Evolutionary conservation across 1,284 basidiomycete species (phyloP).

Genomic region (Pholiota adiposa): DNA sequence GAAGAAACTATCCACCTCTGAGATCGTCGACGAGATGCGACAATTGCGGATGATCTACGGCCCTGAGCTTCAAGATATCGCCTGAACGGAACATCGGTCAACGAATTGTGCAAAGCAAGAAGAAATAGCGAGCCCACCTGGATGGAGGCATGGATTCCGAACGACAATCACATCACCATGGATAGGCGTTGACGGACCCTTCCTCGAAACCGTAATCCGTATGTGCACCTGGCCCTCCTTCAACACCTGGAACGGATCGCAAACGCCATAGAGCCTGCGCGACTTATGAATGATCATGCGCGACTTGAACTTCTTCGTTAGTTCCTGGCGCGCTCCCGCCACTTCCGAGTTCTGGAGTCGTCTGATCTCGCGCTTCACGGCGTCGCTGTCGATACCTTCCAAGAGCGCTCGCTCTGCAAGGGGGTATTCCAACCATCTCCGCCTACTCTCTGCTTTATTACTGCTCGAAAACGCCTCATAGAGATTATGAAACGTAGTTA

Average conservation of each 20-base stretch:
- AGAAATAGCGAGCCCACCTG: constrained; percentile 41
- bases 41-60: constrained; percentile 51
- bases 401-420: constrained; percentile 57
- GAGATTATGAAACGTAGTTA: no score
- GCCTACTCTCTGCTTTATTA: no score
- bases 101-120: neutral
- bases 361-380: constrained; percentile 44
- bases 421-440: no score
- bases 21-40: constrained; percentile 59
- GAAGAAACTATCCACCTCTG: constrained; percentile 45
- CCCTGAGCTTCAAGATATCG: constrained; percentile 65
- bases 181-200: constrained; percentile 56
- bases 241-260: constrained; percentile 64
- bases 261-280: constrained; percentile 64
- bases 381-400: constrained; percentile 52
- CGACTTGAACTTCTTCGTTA: constrained; percentile 49
- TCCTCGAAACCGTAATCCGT: constrained; percentile 53
- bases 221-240: constrained; percentile 67
- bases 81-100: constrained; percentile 43
- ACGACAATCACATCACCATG: constrained; percentile 65
- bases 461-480: no score
- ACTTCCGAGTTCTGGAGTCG: constrained; percentile 53
- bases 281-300: constrained; percentile 66
- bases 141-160: constrained; percentile 69
- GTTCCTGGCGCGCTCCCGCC: constrained; percentile 54